Evolutionary conservation across 306 rosid genomes (phyloP).

Genomic region (Pachyrhizus erosus): DNA sequence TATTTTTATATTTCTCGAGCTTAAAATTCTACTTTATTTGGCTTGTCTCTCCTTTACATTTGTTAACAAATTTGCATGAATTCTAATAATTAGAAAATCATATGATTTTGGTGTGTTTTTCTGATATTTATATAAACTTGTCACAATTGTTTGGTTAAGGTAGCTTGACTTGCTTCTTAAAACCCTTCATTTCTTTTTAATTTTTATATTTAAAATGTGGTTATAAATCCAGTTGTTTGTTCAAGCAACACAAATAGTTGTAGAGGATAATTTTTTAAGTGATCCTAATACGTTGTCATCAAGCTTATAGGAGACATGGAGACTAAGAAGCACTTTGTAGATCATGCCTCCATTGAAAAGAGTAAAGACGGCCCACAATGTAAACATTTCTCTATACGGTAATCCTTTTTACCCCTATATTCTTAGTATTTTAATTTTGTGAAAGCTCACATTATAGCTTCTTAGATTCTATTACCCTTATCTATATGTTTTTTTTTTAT

Average conservation of each 20-base stretch:
- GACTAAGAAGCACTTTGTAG: too few relatives aligned
- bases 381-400: conserved; percentile 80
- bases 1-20: not conserved
- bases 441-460: not conserved
- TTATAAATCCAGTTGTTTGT: conserved; percentile 27
- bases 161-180: not conserved
- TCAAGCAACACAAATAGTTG: conserved; percentile 13
- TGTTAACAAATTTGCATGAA: conserved; percentile 21
- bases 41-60: conserved; percentile 14
- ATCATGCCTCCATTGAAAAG: too few relatives aligned
- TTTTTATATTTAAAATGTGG: too few relatives aligned
- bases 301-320: too few relatives aligned
- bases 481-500: too few relatives aligned
- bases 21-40: conserved; percentile 6
- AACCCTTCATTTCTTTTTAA: too few relatives aligned
- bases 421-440: not conserved
- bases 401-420: conserved; percentile 37
- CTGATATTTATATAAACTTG: not conserved
- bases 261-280: too few relatives aligned
- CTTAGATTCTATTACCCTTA: too few relatives aligned
- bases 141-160: conserved; percentile 16
- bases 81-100: conserved; percentile 40
- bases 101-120: conserved; percentile 8
- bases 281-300: too few relatives aligned
- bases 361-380: conserved; percentile 38